Conservation (phyloP, 1,284 basidiomycete genomes). For the Marasmius oreades region DNA sequence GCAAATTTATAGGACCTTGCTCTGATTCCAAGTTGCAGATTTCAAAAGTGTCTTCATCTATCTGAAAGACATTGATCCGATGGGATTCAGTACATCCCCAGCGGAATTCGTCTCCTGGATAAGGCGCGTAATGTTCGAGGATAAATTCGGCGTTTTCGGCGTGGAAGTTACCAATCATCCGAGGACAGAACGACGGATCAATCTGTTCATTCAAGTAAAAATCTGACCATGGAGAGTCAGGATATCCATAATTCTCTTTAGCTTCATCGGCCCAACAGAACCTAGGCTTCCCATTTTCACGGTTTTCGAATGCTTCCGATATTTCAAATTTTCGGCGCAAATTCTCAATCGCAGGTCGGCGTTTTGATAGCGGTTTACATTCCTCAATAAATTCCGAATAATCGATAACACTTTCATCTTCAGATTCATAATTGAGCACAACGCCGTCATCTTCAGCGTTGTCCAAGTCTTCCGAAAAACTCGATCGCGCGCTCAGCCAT, state of each 20-base stretch:
- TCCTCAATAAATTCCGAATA: neutral
- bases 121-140: no score
- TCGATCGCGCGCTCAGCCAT: no score
- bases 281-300: conserved; percentile 1
- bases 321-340: no score
- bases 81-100: neutral
- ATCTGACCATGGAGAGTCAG: conserved; percentile 3
- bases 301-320: no score
- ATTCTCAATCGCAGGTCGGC: neutral
- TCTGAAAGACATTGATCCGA: neutral
- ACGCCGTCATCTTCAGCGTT: no score
- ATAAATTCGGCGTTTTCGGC: no score
- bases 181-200: no score
- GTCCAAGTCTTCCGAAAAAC: no score
- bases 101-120: no score
- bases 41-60: neutral
- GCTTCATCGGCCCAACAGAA: neutral
- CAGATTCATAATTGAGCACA: no score
- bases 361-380: neutral
- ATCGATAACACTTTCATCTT: no score
- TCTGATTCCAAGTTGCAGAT: conserved; percentile 2
- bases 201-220: neutral
- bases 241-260: conserved; percentile 4
- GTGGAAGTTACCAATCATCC: no score
- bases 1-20: neutral